Evolutionary conservation across 2,329 filamentous ascomycete genomes (phyloP).

Genomic region (Fusarium anthophilum): DNA sequence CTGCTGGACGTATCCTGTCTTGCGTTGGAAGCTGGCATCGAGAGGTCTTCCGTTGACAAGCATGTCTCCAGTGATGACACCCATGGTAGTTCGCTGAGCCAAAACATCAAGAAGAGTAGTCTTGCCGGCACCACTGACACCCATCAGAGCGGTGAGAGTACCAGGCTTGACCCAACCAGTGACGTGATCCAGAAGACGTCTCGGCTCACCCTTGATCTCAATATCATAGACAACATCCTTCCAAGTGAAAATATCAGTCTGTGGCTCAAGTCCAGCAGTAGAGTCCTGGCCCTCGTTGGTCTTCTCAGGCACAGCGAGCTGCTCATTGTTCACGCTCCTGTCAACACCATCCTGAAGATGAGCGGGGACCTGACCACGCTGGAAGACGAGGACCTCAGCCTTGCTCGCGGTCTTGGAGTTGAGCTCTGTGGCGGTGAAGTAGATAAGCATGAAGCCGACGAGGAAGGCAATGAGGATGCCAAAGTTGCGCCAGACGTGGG

Average conservation of each 20-base stretch:
- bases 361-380: conserved; percentile 60
- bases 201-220: conserved; percentile 76
- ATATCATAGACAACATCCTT: conserved; percentile 75
- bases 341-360: conserved; percentile 47
- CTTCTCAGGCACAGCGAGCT: conserved; percentile 42
- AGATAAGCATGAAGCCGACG: conserved; percentile 69
- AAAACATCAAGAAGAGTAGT: conserved; percentile 56
- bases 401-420: conserved; percentile 71
- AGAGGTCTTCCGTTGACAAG: conserved; percentile 68
- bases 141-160: conserved; percentile 82
- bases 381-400: conserved; percentile 76
- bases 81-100: conserved; percentile 63
- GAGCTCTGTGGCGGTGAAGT: conserved; percentile 71
- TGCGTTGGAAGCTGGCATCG: conserved; percentile 68
- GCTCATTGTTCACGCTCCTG: conserved; percentile 43
- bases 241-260: conserved; percentile 78
- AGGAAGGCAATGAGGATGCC: conserved; percentile 74
- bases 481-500: conserved; percentile 73
- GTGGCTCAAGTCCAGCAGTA: conserved; percentile 50
- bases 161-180: conserved; percentile 92
- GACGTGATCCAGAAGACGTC: conserved; percentile 80
- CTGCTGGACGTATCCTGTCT: conserved; percentile 74
- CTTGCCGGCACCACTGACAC: conserved; percentile 62
- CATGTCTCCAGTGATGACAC: conserved; percentile 73
- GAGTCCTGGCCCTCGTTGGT: conserved; percentile 18